Evolutionary conservation across 2,329 filamentous ascomycete species (phyloP).

Genomic region (Seiridium unicorne): DNA sequence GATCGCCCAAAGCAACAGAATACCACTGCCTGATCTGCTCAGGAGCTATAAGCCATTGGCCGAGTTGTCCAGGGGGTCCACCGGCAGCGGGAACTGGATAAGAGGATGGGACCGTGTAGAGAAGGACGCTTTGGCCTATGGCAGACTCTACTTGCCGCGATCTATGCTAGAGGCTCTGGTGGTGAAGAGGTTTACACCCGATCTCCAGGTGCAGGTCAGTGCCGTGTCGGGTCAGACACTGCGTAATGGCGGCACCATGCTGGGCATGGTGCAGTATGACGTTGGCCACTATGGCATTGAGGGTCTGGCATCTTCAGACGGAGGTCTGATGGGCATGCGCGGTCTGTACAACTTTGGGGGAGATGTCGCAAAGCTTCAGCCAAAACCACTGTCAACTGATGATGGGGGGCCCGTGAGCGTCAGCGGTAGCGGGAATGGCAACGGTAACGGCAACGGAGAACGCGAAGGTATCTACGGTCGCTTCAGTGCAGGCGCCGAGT

Average conservation of each 20-base stretch:
- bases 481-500: conserved; percentile 86
- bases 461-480: conserved; percentile 70
- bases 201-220: conserved; percentile 76
- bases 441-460: conserved; percentile 30
- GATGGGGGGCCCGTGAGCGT: conserved; percentile 9
- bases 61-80: conserved; percentile 44
- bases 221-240: conserved; percentile 72
- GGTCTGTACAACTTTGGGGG: conserved; percentile 94
- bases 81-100: not conserved
- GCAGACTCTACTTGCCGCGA: conserved; percentile 77
- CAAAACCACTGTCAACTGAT: conserved; percentile 13
- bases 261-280: conserved; percentile 77
- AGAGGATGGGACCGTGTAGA: conserved; percentile 13
- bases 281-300: conserved; percentile 85
- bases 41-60: conserved; percentile 79
- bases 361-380: conserved; percentile 47
- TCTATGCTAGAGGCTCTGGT: conserved; percentile 86
- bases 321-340: conserved; percentile 80
- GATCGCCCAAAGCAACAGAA: conserved; percentile 67
- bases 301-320: conserved; percentile 89
- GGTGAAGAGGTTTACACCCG: conserved; percentile 73
- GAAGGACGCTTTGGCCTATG: conserved; percentile 66
- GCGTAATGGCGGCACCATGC: conserved; percentile 72
- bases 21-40: conserved; percentile 76
- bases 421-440: conserved; percentile 15